These are phyloP conservation scores for Coemansia reversa DNA, from an alignment of 192 early-diverging fungal species.

Conservation along the genomic window DNA sequence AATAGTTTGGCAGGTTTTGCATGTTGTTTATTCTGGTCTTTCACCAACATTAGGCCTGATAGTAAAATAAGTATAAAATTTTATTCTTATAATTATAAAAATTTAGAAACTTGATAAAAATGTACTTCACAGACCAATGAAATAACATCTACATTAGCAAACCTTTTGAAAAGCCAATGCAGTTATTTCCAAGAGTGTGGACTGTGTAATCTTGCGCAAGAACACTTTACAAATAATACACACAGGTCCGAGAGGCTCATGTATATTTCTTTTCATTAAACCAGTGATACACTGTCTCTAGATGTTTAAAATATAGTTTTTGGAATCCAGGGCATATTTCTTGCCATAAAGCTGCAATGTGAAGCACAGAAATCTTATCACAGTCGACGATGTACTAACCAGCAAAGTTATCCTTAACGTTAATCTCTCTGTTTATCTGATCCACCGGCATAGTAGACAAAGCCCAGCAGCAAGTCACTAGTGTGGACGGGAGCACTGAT, in stretches of 20 bases:
- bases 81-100: too few relatives aligned
- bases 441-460: slow-evolving; percentile 77
- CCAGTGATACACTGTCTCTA: slow-evolving; percentile 70
- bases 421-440: slow-evolving; percentile 85
- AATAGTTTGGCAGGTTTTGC: too few relatives aligned
- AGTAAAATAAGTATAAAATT: too few relatives aligned
- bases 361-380: slow-evolving; percentile 59
- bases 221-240: slow-evolving; percentile 88
- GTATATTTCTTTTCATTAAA: slow-evolving; percentile 94
- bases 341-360: slow-evolving; percentile 75
- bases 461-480: slow-evolving; percentile 83
- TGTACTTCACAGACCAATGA: too few relatives aligned
- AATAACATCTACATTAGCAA: slow-evolving; percentile 24
- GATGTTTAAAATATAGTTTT: slow-evolving; percentile 68
- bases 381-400: slow-evolving; percentile 93
- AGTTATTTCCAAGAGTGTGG: slow-evolving; percentile 56
- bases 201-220: slow-evolving; percentile 76
- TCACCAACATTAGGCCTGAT: too few relatives aligned
- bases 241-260: slow-evolving; percentile 68
- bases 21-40: too few relatives aligned
- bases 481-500: slow-evolving; percentile 89
- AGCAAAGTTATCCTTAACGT: slow-evolving; percentile 88
- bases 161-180: slow-evolving; percentile 57
- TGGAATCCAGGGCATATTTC: slow-evolving; percentile 58
- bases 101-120: too few relatives aligned